These are phyloP conservation scores for Fusarium praegraminearum DNA, from an alignment of 2,329 filamentous ascomycete genomes.

Conservation along the genomic window DNA sequence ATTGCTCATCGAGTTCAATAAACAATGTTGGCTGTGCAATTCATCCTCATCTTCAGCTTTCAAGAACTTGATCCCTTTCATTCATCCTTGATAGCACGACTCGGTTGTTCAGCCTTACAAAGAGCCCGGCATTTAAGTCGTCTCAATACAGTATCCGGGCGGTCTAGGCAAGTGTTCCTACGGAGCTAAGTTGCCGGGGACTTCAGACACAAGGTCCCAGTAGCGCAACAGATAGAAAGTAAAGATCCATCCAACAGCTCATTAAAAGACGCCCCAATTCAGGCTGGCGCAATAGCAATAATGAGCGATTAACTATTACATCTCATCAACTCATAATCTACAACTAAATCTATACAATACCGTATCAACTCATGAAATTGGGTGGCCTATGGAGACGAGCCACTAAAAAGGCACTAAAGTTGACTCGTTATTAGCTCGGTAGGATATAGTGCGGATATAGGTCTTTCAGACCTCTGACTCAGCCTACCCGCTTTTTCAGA, in stretches of 20 bases:
- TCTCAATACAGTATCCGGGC: background rate
- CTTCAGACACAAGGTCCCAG: background rate
- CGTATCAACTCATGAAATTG: no score
- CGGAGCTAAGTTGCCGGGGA: background rate
- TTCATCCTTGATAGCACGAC: background rate
- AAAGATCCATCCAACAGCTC: background rate
- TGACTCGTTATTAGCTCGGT: no score
- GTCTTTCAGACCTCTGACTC: no score
- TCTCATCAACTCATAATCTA: background rate
- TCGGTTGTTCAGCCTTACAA: background rate
- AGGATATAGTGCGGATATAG: no score
- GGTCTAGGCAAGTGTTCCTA: background rate
- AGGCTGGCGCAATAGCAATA: background rate
- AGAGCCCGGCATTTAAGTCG: rapidly evolving
- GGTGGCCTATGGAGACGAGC: no score
- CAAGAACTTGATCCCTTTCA: no score
- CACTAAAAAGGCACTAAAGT: no score
- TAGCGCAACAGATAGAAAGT: background rate
- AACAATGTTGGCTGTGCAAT: no score
- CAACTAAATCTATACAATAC: no score
- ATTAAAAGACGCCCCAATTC: background rate
- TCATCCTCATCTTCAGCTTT: no score
- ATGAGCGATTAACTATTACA: background rate
- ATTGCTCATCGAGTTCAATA: no score
- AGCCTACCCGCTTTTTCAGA: no score